A percentile compares a stretch with the other conserved stretches of the same genome.
These are phyloP conservation scores for Metschnikowia santaceciliae DNA, from an alignment of 805 yeast species.

Conservation along the genomic window DNA sequence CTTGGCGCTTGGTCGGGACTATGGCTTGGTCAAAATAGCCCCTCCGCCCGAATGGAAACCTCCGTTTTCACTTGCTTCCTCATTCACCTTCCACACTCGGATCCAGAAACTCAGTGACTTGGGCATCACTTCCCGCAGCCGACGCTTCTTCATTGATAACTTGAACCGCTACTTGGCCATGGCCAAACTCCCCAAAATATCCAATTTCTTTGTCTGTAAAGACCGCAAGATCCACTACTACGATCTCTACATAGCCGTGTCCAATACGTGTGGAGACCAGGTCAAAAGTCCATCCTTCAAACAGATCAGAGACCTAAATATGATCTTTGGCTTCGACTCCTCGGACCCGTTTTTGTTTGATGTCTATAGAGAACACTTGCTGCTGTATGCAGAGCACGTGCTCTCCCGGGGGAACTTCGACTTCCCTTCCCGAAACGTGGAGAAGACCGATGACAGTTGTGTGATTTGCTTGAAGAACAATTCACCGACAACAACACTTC, in stretches of 20 bases:
- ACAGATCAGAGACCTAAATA: slow-evolving; percentile 24
- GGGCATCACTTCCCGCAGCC: slow-evolving; percentile 57
- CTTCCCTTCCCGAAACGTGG: slow-evolving; percentile 32
- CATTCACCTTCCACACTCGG: slow-evolving; percentile 63
- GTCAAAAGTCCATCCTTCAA: slow-evolving; percentile 8
- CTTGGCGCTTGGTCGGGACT: slow-evolving; percentile 39
- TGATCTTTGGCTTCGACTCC: slow-evolving; percentile 20
- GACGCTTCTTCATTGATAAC: slow-evolving; percentile 60
- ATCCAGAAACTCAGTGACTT: slow-evolving; percentile 65
- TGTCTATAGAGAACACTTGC: slow-evolving; percentile 24
- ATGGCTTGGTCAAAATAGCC: slow-evolving; percentile 49
- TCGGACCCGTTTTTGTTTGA: slow-evolving; percentile 17
- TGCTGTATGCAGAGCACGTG: slow-evolving; percentile 32
- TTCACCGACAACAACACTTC: slow-evolving; percentile 44
- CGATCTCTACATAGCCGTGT: slow-evolving; percentile 36
- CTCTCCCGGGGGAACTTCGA: slow-evolving; percentile 24
- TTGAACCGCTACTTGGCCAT: slow-evolving; percentile 53
- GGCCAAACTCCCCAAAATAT: slow-evolving; percentile 29
- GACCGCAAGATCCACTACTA: slow-evolving; percentile 28
- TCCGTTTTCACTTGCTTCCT: slow-evolving; percentile 50
- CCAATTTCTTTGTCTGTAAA: slow-evolving; percentile 19
- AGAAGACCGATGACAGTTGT: slow-evolving; percentile 30
- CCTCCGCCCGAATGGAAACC: slow-evolving; percentile 56
- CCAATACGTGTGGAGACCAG: slow-evolving; percentile 13
- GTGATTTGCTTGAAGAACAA: slow-evolving; percentile 45